Percentiles rank a stretch among this genome's conserved stretches.
These are phyloP conservation scores for Micractinium sp. DNA, from an alignment of 139 green algal species.

Conservation along the genomic window DNA sequence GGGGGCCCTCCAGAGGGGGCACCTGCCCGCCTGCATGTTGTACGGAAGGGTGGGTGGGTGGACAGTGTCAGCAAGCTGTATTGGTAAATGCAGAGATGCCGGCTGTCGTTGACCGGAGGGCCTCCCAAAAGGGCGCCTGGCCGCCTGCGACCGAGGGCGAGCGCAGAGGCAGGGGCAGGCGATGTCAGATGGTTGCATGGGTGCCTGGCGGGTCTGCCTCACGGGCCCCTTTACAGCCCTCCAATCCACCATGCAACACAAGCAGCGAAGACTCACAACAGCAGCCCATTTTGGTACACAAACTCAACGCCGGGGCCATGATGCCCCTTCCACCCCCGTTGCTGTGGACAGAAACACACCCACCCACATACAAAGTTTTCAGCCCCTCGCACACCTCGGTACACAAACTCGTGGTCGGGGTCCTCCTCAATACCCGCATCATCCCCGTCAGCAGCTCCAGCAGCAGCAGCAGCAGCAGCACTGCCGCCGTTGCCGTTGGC, in stretches of 20 bases:
- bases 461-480: neutral
- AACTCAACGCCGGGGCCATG: too few species aligned
- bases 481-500: neutral
- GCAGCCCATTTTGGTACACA: too few species aligned
- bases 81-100: too few species aligned
- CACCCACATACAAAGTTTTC: neutral
- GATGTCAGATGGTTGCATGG: too few species aligned
- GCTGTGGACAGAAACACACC: neutral
- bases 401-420: constrained; percentile 53
- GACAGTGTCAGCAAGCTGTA: neutral
- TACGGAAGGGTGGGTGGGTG: neutral
- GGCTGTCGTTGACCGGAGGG: too few species aligned
- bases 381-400: constrained; percentile 5
- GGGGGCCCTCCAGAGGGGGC: constrained; percentile 55
- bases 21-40: constrained; percentile 21
- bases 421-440: constrained; percentile 43
- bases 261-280: neutral
- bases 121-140: too few species aligned
- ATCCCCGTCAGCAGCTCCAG: neutral
- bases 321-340: too few species aligned
- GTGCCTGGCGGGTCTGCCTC: too few species aligned
- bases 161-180: too few species aligned
- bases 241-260: neutral
- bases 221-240: too few species aligned
- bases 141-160: too few species aligned